These are phyloP conservation scores for Pleurotus platypus DNA, from an alignment of 768 basidiomycete species.

Conservation along the genomic window DNA sequence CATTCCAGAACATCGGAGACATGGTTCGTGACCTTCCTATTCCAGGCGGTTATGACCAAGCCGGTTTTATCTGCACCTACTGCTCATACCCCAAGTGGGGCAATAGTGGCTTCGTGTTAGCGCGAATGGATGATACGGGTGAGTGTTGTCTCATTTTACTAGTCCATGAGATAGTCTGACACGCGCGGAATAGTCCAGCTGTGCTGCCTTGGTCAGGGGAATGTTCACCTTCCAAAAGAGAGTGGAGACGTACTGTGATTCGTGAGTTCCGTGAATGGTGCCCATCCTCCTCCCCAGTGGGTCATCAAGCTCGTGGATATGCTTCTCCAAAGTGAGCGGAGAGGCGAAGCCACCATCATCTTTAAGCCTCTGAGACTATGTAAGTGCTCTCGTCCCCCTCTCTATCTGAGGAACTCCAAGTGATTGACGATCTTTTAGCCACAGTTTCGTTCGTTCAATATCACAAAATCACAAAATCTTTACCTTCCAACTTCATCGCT, in stretches of 20 bases:
- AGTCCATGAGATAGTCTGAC: too few relatives aligned
- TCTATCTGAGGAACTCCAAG: background rate
- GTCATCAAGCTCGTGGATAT: background rate
- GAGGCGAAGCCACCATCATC: background rate
- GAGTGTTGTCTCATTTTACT: background rate
- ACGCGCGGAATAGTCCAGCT: background rate
- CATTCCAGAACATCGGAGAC: constrained; percentile 14
- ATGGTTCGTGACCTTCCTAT: constrained; percentile 11
- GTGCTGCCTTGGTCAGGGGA: background rate
- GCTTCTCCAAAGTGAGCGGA: background rate
- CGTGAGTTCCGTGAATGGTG: background rate
- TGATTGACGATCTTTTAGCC: background rate
- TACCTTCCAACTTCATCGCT: constrained; percentile 20
- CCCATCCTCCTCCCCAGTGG: background rate
- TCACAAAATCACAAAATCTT: constrained; percentile 8
- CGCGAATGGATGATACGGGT: constrained; percentile 9
- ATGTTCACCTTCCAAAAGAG: background rate
- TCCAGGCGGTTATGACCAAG: constrained; percentile 7
- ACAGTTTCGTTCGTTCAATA: constrained; percentile 14
- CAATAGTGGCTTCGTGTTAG: background rate
- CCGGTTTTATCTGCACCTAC: background rate
- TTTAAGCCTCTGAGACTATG: background rate
- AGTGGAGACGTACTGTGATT: background rate
- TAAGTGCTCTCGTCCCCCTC: background rate
- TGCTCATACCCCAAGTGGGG: background rate